Base-by-base conservation (phyloP, 2,329 filamentous ascomycete species). In the Myriosclerotinia duriaeana region DNA sequence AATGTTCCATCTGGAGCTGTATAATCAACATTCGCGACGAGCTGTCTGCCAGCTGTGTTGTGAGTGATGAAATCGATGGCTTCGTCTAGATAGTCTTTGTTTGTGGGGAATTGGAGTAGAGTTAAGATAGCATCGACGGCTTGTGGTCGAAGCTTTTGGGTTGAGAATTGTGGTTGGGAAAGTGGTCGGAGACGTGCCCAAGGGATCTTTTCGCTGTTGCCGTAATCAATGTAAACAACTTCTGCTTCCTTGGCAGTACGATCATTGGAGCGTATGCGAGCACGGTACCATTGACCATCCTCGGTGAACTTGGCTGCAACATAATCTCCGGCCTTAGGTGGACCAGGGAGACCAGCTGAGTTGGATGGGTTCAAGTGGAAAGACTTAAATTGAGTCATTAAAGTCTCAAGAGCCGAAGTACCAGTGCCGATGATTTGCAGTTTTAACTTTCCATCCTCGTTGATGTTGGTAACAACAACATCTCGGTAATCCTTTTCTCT, bases 271-370 rank as follows among this genome's bases (percentile, higher is more conserved):
- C 93, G 89, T 69, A 99, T 87, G 69, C 89, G 90, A 42, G 91
- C 95, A 69, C 95, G 91, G 82, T 99, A 99, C 94, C 94, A 99
- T 72, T 95, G 88, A 68, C 89, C 87, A 76, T 99, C 95, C 63
- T 88, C 89, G 8, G 88, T 90, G 82, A 98, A 99, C 77, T 91
- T 90, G 74, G 94, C 94, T 1, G 94, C 90, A 36, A 99, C 94
- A 68, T 90, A 89, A 71, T 98, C 93, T 70, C 95, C 95, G 1
- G 92, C 87, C 83, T 97, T 97, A 69, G 95, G 94, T 26, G 91
- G 85, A 55, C 87, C 86, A 55, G 85, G 80, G 53, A 98, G 83
- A 20, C 90, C 81, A 68, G 87, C 86, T 75, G 85, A 89, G 81
- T 97, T 96, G 73, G 90, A 84, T 55, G 91, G 86, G 79, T 92